These are phyloP conservation scores for Lomentospora prolificans DNA, from an alignment of 2,329 filamentous ascomycete species.

Conservation along the genomic window DNA sequence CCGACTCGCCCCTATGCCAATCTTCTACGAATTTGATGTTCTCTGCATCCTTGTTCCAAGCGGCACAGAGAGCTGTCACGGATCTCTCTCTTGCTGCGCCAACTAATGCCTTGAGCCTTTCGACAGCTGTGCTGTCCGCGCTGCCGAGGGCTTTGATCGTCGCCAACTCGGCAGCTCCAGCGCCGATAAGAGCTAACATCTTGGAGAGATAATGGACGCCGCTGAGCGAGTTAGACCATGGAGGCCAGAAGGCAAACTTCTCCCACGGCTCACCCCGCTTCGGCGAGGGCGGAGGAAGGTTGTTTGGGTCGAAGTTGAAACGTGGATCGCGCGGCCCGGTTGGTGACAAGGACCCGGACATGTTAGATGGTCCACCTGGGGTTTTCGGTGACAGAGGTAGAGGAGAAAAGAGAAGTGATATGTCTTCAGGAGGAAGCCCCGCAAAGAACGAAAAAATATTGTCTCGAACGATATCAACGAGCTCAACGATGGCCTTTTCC, in stretches of 20 bases:
- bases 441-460: slow-evolving; percentile 74
- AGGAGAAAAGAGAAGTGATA: slow-evolving; percentile 79
- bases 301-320: slow-evolving; percentile 71
- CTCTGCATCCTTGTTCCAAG: slow-evolving; percentile 90
- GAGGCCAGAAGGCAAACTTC: slow-evolving; percentile 92
- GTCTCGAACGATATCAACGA: slow-evolving; percentile 76
- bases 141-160: slow-evolving; percentile 56
- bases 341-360: slow-evolving; percentile 34
- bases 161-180: slow-evolving; percentile 77
- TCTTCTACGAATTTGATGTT: slow-evolving; percentile 88
- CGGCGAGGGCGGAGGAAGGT: slow-evolving; percentile 66
- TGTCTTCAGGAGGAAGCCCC: slow-evolving; percentile 80
- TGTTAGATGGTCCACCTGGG: slow-evolving; percentile 42
- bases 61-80: slow-evolving; percentile 73
- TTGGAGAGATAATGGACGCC: slow-evolving; percentile 85
- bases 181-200: slow-evolving; percentile 73
- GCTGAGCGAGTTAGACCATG: slow-evolving; percentile 81
- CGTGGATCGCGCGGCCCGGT: slow-evolving; percentile 57
- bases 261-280: slow-evolving; percentile 81
- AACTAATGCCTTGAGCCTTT: slow-evolving; percentile 67
- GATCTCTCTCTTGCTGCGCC: slow-evolving; percentile 73
- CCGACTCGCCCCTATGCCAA: slow-evolving; percentile 76
- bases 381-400: slow-evolving; percentile 51
- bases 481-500: slow-evolving; percentile 66
- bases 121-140: slow-evolving; percentile 47